Evolutionary conservation across 192 early-diverging fungal genomes (phyloP).

Genomic region (Linderina pennispora): DNA sequence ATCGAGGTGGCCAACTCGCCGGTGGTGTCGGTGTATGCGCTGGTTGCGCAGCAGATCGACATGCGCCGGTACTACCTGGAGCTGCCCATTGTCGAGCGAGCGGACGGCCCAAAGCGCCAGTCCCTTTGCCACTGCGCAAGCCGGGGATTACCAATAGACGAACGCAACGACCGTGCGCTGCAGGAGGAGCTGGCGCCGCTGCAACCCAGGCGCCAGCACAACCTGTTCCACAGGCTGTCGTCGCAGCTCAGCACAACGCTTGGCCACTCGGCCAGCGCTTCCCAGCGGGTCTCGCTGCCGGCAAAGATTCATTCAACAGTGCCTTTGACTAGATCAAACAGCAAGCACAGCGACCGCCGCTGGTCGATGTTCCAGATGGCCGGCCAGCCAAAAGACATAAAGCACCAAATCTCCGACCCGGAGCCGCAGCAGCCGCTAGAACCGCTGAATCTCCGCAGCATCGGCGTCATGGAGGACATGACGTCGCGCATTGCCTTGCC

Average conservation of each 20-base stretch:
- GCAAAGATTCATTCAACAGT: too few species aligned
- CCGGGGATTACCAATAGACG: constrained; percentile 1
- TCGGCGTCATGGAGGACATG: constrained; percentile 7
- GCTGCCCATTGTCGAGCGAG: constrained; percentile 3
- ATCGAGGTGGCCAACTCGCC: constrained; percentile 46
- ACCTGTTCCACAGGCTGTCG: background rate
- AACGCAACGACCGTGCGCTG: background rate
- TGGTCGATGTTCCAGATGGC: background rate
- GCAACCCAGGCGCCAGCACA: background rate
- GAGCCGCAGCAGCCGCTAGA: background rate
- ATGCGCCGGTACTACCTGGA: constrained; percentile 39
- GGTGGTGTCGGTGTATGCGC: constrained; percentile 38
- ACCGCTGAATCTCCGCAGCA: constrained; percentile 4
- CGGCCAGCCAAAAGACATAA: background rate
- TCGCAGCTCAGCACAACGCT: background rate
- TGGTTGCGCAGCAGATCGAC: constrained; percentile 43
- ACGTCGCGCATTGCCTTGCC: constrained; percentile 22
- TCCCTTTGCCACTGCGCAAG: background rate
- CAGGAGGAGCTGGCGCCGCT: background rate
- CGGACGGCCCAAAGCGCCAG: constrained; percentile 1
- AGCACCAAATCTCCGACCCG: too few species aligned
- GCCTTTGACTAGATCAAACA: too few species aligned
- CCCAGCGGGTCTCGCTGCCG: background rate
- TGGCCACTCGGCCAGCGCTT: background rate
- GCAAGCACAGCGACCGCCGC: background rate